A percentile compares a stretch with the other conserved stretches of the same genome.
Conservation (phyloP, 495 filamentous ascomycete species). For the Viridothelium virens region DNA sequence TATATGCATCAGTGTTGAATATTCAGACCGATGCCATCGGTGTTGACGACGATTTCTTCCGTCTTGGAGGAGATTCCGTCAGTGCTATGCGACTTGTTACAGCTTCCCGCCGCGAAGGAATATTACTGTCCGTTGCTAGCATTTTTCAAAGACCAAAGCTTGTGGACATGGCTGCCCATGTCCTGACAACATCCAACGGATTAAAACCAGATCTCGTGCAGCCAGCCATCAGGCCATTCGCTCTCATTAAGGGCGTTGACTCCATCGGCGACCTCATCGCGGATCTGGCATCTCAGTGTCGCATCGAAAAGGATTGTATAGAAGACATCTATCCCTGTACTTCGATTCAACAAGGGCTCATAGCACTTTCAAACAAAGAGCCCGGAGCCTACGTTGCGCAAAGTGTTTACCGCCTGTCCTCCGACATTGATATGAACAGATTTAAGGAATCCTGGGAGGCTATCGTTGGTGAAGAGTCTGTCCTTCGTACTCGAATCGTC, state of each 20-base stretch:
- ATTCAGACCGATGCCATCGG: slow-evolving; percentile 13
- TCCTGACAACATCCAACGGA: slow-evolving; percentile 38
- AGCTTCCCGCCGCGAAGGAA: slow-evolving; percentile 30
- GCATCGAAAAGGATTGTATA: slow-evolving; percentile 38
- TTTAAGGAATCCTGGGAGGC: slow-evolving; percentile 45
- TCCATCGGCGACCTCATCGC: slow-evolving; percentile 34
- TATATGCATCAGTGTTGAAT: background rate
- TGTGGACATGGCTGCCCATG: slow-evolving; percentile 40
- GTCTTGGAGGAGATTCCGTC: slow-evolving; percentile 29
- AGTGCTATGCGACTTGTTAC: slow-evolving; percentile 27
- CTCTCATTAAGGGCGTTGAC: slow-evolving; percentile 35
- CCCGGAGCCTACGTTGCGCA: slow-evolving; percentile 38
- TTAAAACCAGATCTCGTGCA: slow-evolving; percentile 15
- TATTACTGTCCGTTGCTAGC: slow-evolving; percentile 43
- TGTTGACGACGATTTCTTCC: slow-evolving; percentile 27
- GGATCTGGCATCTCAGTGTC: slow-evolving; percentile 42
- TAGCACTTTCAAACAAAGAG: slow-evolving; percentile 39
- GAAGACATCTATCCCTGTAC: slow-evolving; percentile 55
- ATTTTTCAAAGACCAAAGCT: slow-evolving; percentile 46
- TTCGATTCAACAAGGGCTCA: slow-evolving; percentile 46
- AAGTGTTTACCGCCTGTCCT: slow-evolving; percentile 40
- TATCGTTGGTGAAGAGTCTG: slow-evolving; percentile 27
- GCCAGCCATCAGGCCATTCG: slow-evolving; percentile 38
- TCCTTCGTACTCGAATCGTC: slow-evolving; percentile 41
- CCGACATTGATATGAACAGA: slow-evolving; percentile 34